A percentile compares a stretch with the other conserved stretches of the same genome.
Conservation (phyloP, 202 grass and related monocot species). For the Panicum hallii region DNA sequence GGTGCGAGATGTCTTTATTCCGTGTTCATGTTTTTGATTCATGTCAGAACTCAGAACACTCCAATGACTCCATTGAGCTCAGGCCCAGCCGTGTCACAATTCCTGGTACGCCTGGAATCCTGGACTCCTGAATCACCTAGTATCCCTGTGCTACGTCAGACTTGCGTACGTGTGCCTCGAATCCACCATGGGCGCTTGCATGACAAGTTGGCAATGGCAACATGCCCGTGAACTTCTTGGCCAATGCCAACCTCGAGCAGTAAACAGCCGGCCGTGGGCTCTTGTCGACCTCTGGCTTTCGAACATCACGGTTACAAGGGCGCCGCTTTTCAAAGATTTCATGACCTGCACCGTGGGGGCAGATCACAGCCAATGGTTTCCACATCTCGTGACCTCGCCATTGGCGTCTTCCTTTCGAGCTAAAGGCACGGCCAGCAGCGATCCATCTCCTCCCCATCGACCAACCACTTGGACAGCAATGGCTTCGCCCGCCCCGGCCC, state of each 20-base stretch:
- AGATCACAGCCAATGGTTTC: slow-evolving; percentile 34
- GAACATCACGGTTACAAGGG: slow-evolving; percentile 22
- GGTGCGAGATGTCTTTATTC: too few relatives aligned
- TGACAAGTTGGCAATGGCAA: slow-evolving; percentile 25
- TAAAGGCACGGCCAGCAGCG: slow-evolving; percentile 50
- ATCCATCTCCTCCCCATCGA: slow-evolving; percentile 58
- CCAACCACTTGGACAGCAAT: slow-evolving; percentile 64
- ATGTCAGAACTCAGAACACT: not conserved
- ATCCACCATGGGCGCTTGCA: not conserved
- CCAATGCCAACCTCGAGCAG: slow-evolving; percentile 23
- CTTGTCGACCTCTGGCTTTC: slow-evolving; percentile 36
- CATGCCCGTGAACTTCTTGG: slow-evolving; percentile 36
- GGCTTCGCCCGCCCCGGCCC: not conserved
- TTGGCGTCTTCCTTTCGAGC: slow-evolving; percentile 41
- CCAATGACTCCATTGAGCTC: not conserved
- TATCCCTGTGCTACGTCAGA: not conserved
- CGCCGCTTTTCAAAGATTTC: slow-evolving; percentile 20
- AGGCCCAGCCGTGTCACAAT: not conserved
- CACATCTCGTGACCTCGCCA: slow-evolving; percentile 57
- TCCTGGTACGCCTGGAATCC: not conserved
- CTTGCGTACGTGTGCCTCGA: not conserved
- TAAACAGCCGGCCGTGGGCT: not conserved
- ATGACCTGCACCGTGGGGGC: slow-evolving; percentile 5
- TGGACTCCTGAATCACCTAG: not conserved
- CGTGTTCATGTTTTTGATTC: not conserved